A percentile compares a stretch with the other conserved stretches of the same genome.
phyloP scores from a whole-genome alignment of 2,329 filamentous ascomycete species.

The Diaporthe sp. region DNA sequence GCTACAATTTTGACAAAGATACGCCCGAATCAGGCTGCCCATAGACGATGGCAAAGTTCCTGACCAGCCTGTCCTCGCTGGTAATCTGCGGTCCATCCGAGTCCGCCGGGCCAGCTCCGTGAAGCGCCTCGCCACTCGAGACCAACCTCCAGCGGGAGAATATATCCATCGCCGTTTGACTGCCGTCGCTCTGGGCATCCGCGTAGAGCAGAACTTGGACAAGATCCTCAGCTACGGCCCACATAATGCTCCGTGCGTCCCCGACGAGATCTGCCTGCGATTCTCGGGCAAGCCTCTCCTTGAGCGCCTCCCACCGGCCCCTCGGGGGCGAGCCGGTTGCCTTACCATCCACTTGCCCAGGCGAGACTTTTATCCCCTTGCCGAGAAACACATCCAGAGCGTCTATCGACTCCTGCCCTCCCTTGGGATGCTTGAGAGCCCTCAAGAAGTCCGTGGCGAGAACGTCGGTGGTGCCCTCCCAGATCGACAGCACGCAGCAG shows the following conservation, averaged over 20 bases:
- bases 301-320: background rate
- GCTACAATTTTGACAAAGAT: background rate
- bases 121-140: too few species aligned
- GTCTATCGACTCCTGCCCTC: slow-evolving; percentile 1
- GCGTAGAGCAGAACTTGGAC: background rate
- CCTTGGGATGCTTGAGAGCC: slow-evolving; percentile 58
- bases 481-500: slow-evolving; percentile 65
- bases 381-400: background rate
- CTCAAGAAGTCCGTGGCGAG: slow-evolving; percentile 68
- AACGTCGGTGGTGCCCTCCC: slow-evolving; percentile 82
- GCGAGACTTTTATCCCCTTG: background rate
- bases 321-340: too few species aligned
- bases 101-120: too few species aligned
- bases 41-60: background rate
- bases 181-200: background rate
- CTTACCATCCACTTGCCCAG: background rate
- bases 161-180: background rate
- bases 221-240: background rate
- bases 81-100: background rate
- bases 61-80: background rate
- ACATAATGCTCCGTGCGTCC: background rate
- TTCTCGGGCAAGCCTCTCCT: background rate
- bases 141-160: background rate
- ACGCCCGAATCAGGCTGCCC: background rate
- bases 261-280: background rate